Conservation (phyloP, 306 rosid species). For the Cotoneaster glaucophyllus region DNA sequence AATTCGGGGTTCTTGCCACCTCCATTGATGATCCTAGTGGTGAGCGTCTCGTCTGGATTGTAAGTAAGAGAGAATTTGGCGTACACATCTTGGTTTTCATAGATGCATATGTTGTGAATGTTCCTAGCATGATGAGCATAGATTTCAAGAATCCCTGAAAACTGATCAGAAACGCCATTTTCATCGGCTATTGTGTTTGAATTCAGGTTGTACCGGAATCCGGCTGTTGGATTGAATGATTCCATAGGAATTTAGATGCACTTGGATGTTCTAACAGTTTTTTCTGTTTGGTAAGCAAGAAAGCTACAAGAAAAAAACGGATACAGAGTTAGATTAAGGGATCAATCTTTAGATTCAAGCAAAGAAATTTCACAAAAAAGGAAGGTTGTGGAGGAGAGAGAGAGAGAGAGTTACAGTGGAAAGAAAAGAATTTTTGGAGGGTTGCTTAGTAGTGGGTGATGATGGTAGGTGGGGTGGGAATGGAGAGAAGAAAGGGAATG, state of each 20-base stretch:
- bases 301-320: neutral
- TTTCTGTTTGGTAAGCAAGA: slow-evolving; percentile 6
- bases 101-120: slow-evolving; percentile 88
- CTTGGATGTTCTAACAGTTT: neutral
- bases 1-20: slow-evolving; percentile 84
- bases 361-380: slow-evolving; percentile 8
- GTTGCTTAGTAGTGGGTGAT: slow-evolving; percentile 18
- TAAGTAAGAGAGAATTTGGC: slow-evolving; percentile 86
- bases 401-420: slow-evolving; percentile 27
- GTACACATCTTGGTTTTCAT: slow-evolving; percentile 89
- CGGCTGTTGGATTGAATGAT: slow-evolving; percentile 44
- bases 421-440: slow-evolving; percentile 3
- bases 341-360: slow-evolving; percentile 21
- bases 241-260: slow-evolving; percentile 37
- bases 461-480: slow-evolving; percentile 57
- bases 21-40: slow-evolving; percentile 63
- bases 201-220: slow-evolving; percentile 56
- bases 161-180: slow-evolving; percentile 30
- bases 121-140: slow-evolving; percentile 84
- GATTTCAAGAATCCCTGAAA: slow-evolving; percentile 66
- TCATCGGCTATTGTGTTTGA: slow-evolving; percentile 23
- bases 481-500: slow-evolving; percentile 18
- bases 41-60: slow-evolving; percentile 73
- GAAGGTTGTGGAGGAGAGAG: slow-evolving; percentile 6
- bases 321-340: slow-evolving; percentile 9